phyloP scores from a whole-genome alignment of 2,329 filamentous ascomycete species.

The Tolypocladium pustulatum region DNA sequence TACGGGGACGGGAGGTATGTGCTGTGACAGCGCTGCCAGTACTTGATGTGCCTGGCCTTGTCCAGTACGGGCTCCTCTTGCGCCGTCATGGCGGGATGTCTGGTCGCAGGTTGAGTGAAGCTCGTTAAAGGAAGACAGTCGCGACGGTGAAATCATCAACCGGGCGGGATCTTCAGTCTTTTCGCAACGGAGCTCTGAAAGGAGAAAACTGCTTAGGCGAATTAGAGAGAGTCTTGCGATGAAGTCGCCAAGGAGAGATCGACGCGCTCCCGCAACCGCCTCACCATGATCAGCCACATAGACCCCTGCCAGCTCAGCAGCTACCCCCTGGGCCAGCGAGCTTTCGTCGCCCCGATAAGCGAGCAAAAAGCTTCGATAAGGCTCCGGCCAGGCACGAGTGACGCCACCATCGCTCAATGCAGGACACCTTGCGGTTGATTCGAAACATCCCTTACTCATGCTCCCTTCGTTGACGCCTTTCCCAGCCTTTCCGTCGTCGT shows the following conservation, averaged over 20 bases:
- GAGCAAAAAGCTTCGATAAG: neutral
- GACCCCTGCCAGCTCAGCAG: neutral
- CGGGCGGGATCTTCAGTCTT: too few relatives aligned
- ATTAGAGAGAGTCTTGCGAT: too few relatives aligned
- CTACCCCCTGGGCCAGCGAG: too few relatives aligned
- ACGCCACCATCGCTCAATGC: neutral
- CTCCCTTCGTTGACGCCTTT: neutral
- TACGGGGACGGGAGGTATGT: conserved; percentile 73
- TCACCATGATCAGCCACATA: neutral
- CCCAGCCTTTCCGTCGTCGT: neutral
- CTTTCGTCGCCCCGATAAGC: neutral
- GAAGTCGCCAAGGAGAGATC: neutral
- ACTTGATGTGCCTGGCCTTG: conserved; percentile 66
- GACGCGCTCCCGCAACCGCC: neutral
- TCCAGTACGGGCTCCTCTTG: conserved; percentile 29
- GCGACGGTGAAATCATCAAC: neutral
- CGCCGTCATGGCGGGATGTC: neutral
- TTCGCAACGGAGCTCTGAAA: too few relatives aligned
- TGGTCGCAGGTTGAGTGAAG: neutral
- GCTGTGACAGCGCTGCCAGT: conserved; percentile 84
- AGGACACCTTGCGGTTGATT: too few relatives aligned
- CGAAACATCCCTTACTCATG: neutral
- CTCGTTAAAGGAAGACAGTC: neutral
- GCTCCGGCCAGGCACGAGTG: neutral
- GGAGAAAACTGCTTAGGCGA: too few relatives aligned